These are phyloP conservation scores for Candida sp. DNA, from an alignment of 1,139 yeast genomes.

Conservation along the genomic window DNA sequence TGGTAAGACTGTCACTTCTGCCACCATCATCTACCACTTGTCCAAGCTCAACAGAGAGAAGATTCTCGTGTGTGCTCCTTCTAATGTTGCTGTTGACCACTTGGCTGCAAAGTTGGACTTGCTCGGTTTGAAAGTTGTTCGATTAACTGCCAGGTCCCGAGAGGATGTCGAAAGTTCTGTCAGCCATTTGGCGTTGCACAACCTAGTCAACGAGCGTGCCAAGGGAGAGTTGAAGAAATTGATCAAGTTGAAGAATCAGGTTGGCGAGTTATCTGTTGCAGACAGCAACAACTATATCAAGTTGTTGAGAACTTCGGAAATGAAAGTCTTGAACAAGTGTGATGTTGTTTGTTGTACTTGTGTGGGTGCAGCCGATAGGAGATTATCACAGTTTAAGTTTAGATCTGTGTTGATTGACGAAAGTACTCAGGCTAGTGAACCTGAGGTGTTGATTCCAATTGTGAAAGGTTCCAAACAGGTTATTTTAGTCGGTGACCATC, in stretches of 20 bases:
- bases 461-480: slow-evolving; percentile 91
- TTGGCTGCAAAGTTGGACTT: slow-evolving; percentile 71
- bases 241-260: slow-evolving; percentile 58
- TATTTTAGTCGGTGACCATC: slow-evolving; percentile 92
- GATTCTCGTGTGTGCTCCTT: slow-evolving; percentile 92
- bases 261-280: slow-evolving; percentile 68
- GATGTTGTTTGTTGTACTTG: slow-evolving; percentile 93
- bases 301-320: slow-evolving; percentile 52
- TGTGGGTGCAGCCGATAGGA: slow-evolving; percentile 85
- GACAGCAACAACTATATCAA: slow-evolving; percentile 53
- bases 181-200: slow-evolving; percentile 56
- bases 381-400: slow-evolving; percentile 60
- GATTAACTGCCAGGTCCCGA: slow-evolving; percentile 76
- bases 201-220: slow-evolving; percentile 47
- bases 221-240: slow-evolving; percentile 64
- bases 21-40: slow-evolving; percentile 84
- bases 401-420: slow-evolving; percentile 89
- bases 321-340: slow-evolving; percentile 54
- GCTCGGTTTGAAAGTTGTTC: slow-evolving; percentile 75
- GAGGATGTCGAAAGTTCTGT: slow-evolving; percentile 80
- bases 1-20: slow-evolving; percentile 95
- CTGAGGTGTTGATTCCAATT: slow-evolving; percentile 87
- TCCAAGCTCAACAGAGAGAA: slow-evolving; percentile 57
- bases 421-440: slow-evolving; percentile 94
- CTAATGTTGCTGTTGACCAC: slow-evolving; percentile 96